Evolutionary conservation across 768 basidiomycete genomes (phyloP).

Genomic region (Suillus lakei): DNA sequence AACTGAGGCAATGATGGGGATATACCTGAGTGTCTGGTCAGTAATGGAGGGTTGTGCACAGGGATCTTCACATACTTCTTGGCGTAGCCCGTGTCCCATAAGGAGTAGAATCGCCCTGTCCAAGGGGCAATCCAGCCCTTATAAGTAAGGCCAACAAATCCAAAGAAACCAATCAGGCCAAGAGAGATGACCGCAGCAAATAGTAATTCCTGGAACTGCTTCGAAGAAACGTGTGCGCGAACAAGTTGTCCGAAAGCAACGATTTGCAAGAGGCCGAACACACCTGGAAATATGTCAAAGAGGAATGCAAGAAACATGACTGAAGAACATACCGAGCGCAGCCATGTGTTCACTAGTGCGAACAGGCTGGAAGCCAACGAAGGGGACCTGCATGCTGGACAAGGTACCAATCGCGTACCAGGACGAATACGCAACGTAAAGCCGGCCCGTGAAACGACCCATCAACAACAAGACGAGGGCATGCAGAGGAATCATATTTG

Average conservation of each 20-base stretch:
- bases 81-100: constrained; percentile 99
- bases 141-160: constrained; percentile 83
- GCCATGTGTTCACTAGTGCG: constrained; percentile 99
- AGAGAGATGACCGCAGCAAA: constrained; percentile 67
- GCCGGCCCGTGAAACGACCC: constrained; percentile 90
- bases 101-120: constrained; percentile 99
- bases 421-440: constrained; percentile 94
- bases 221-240: constrained; percentile 85
- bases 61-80: constrained; percentile 70
- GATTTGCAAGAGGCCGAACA: constrained; percentile 96
- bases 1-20: constrained; percentile 98
- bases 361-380: constrained; percentile 99
- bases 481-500: constrained; percentile 99
- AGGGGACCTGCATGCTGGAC: constrained; percentile 98
- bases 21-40: constrained; percentile 57
- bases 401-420: constrained; percentile 99
- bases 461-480: constrained; percentile 93
- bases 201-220: constrained; percentile 89
- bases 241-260: constrained; percentile 92
- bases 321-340: constrained; percentile 71
- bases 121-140: constrained; percentile 97
- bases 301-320: constrained; percentile 15
- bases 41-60: constrained; percentile 13
- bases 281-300: constrained; percentile 51
- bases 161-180: constrained; percentile 73